Conservation (phyloP, 306 rosid genomes). For the Quercus ilex region DNA sequence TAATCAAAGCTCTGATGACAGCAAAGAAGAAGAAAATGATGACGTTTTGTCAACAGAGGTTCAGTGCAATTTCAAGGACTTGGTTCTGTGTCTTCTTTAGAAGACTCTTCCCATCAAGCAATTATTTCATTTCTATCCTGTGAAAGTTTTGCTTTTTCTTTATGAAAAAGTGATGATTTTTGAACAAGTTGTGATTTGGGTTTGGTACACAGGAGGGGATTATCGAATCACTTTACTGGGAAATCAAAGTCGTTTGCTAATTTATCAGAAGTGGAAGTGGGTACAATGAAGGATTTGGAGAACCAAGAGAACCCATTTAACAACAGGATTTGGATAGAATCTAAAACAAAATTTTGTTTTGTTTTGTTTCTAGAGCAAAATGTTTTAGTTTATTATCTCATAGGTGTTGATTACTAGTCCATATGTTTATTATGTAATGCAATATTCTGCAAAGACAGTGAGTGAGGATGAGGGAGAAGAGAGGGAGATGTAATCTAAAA, state of each 20-base stretch:
- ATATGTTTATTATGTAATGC: no score
- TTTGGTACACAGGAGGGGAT: conserved; percentile 65
- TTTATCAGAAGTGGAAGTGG: conserved; percentile 43
- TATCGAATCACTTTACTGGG: conserved; percentile 70
- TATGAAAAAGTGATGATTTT: background rate
- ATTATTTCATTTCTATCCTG: background rate
- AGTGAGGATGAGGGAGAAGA: no score
- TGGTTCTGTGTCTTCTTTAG: conserved; percentile 49
- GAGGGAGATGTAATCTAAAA: no score
- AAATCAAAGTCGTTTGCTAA: conserved; percentile 83
- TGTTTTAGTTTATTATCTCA: no score
- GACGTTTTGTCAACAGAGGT: conserved; percentile 45
- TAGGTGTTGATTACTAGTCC: no score
- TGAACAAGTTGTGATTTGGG: background rate
- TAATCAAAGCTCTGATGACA: no score
- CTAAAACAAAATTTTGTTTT: no score
- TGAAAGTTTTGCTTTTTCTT: background rate
- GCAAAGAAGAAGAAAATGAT: background rate
- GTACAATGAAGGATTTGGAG: conserved; percentile 45
- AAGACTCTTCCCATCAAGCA: conserved; percentile 92
- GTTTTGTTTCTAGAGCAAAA: no score
- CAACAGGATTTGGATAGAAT: conserved; percentile 27
- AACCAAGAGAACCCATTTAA: conserved; percentile 77
- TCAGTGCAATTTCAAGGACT: conserved; percentile 50
- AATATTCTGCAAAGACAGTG: no score